phyloP scores from a whole-genome alignment of 1,284 basidiomycete species.

The Cutaneotrichosporon sp. region DNA sequence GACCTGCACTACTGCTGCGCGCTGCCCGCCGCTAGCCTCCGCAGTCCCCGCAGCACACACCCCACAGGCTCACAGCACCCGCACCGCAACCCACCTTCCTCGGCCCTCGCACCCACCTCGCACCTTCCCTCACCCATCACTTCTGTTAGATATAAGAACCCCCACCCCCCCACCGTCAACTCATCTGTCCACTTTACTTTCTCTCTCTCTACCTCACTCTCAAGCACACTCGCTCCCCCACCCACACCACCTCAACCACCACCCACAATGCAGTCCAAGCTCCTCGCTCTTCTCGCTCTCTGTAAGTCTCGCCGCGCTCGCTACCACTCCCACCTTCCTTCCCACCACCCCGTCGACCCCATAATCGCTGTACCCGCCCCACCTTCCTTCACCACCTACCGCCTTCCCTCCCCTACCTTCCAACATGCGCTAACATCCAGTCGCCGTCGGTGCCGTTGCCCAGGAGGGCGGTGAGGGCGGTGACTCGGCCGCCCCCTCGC shows the following conservation, averaged over 20 bases:
- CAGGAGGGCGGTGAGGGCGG: not conserved
- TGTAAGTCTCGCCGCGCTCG: not conserved
- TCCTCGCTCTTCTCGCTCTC: conserved; percentile 7
- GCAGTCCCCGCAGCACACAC: not conserved
- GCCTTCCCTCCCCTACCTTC: too few relatives aligned
- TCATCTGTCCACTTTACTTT: not conserved
- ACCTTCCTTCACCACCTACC: not conserved
- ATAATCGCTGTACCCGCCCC: not conserved
- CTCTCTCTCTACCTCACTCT: not conserved
- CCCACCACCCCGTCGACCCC: not conserved
- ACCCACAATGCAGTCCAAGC: conserved; percentile 11
- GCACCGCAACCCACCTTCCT: too few relatives aligned
- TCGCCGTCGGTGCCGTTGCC: conserved; percentile 10
- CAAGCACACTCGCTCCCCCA: not conserved
- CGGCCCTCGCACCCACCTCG: too few relatives aligned
- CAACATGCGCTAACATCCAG: conserved; percentile 2
- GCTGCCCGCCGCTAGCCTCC: too few relatives aligned
- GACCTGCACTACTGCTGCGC: too few relatives aligned
- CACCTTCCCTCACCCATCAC: not conserved
- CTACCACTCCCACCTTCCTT: too few relatives aligned
- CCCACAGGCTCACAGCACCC: not conserved
- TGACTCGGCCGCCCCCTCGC: not conserved
- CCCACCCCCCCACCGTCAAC: not conserved
- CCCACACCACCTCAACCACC: not conserved
- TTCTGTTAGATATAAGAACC: conserved; percentile 1